Conservation (phyloP, 116 monocot genomes). For the Trichopus zeylanicus region DNA sequence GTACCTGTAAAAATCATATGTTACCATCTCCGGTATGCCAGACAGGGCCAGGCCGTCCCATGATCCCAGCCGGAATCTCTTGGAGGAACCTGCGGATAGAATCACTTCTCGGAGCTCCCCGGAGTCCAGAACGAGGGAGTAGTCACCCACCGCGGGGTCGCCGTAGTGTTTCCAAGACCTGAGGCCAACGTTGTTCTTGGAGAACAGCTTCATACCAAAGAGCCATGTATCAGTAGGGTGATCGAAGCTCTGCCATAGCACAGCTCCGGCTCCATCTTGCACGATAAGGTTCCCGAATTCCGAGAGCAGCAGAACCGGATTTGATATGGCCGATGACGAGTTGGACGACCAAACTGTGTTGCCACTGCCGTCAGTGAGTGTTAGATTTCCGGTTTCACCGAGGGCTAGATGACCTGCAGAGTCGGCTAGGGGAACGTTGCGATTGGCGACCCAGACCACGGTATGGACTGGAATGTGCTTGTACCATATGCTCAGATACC, state of each 20-base stretch:
- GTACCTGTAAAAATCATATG: not conserved
- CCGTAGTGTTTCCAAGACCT: not conserved
- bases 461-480: constrained; percentile 3
- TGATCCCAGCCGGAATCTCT: constrained; percentile 12
- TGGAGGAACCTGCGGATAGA: not conserved
- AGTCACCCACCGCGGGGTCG: not conserved
- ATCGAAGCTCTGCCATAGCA: constrained; percentile 48
- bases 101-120: constrained; percentile 16
- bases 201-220: constrained; percentile 36
- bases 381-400: no score
- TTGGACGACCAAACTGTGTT: not conserved
- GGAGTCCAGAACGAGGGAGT: constrained; percentile 2
- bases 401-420: no score
- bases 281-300: constrained; percentile 22
- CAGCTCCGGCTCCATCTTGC: not conserved
- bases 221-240: constrained; percentile 35
- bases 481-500: constrained; percentile 15
- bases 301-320: constrained; percentile 5
- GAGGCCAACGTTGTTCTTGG: constrained; percentile 10
- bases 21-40: constrained; percentile 12
- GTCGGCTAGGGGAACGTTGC: not conserved
- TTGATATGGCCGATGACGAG: not conserved
- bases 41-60: constrained; percentile 9
- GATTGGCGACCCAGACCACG: constrained; percentile 8
- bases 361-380: no score